Base-by-base conservation (phyloP, 2,329 filamentous ascomycete genomes). In the Magnaporthales sp. region DNA sequence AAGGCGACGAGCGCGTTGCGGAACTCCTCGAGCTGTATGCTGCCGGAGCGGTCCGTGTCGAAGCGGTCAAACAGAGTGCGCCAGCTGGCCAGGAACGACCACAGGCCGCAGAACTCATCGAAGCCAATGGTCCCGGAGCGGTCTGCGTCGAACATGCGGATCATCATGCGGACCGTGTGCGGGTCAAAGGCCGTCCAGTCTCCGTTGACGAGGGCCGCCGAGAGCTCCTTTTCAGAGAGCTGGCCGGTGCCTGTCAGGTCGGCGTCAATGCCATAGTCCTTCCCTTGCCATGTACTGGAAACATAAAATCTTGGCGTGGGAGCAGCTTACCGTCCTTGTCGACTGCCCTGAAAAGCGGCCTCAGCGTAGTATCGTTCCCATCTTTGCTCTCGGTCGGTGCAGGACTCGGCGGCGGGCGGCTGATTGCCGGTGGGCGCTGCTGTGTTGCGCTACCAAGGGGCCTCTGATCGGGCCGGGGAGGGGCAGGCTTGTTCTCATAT, bases 161-260 rank as follows among this genome's bases (percentile, higher is more conserved):
- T 97, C 93, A 99, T 97, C 92, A 98, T 97, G 74, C 90, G 90
- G 70, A 98, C 93, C 1, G 95, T 99, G 73, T 97, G 91, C 4
- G 89, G 85, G 78, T 99, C 93, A 77, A 99, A 99, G 4, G 92
- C 73, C 1, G 92, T 92, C 87, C 92, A 97, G 82, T 99, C 95
- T 66, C 93, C 94, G 75, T 99, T 99, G 68, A 98, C 93, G 6
- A 99, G 87, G 24, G 95, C 95, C 1, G 91, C 89, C 10, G 91
- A 90, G 58, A 99, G 88, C 77, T 98, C 94, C 65, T 84, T 84
- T 78, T 97, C 93, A 2, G 91, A 93, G 62, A 99, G 85, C 70
- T 93, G 88, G 24, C 94, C 93, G 65, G 86, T 92, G 67, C 88
- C 89, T 86, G 76, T 77, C 24, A 63, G 26, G 27, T 27, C 6